phyloP scores from a whole-genome alignment of 768 basidiomycete species.

The Phlegmacium glaucopus region DNA sequence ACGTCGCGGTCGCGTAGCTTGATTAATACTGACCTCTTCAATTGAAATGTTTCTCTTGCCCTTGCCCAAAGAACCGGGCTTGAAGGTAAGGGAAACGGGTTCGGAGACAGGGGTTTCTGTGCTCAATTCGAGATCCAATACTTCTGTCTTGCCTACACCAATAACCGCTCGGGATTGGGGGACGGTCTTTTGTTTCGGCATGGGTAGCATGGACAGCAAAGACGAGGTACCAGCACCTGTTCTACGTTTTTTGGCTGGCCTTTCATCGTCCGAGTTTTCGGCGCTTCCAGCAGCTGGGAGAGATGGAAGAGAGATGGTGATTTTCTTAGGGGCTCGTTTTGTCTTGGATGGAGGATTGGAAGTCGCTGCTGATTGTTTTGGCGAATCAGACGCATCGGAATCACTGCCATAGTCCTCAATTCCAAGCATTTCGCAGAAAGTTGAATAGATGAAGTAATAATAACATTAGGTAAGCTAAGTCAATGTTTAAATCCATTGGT shows the following conservation, averaged over 20 bases:
- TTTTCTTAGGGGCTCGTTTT: slow-evolving; percentile 53
- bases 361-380: slow-evolving; percentile 23
- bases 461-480: slow-evolving; percentile 1
- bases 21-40: slow-evolving; percentile 32
- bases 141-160: slow-evolving; percentile 43
- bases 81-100: slow-evolving; percentile 44
- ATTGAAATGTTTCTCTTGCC: slow-evolving; percentile 58
- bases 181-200: slow-evolving; percentile 58
- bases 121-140: no score
- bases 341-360: slow-evolving; percentile 29
- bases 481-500: not conserved
- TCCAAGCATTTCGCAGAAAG: slow-evolving; percentile 52
- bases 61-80: slow-evolving; percentile 56
- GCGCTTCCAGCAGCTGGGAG: slow-evolving; percentile 31
- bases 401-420: slow-evolving; percentile 79
- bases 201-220: slow-evolving; percentile 70
- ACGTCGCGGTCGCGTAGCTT: slow-evolving; percentile 11
- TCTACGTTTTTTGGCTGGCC: slow-evolving; percentile 58
- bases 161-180: slow-evolving; percentile 46
- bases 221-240: slow-evolving; percentile 63
- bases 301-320: slow-evolving; percentile 55
- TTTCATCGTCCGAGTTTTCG: slow-evolving; percentile 34
- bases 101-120: slow-evolving; percentile 6
- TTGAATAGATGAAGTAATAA: not conserved
- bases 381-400: slow-evolving; percentile 39